Base-by-base conservation (phyloP, 2,329 filamentous ascomycete genomes). In the Neonectria punicea region DNA sequence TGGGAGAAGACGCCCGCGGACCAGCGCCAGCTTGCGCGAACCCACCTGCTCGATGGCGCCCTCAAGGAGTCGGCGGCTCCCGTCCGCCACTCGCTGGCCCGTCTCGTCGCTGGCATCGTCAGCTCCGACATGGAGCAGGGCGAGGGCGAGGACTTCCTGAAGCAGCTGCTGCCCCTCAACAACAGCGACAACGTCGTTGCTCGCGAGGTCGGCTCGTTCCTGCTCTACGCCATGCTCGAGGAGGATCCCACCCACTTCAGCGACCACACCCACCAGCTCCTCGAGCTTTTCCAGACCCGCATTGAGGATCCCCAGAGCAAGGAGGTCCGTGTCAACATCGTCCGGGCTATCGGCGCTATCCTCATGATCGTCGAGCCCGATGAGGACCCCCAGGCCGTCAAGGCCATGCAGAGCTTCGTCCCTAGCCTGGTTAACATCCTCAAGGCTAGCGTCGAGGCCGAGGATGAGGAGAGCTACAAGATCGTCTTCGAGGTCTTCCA, bases 401-500 rank as follows among this genome's bases (percentile, higher is more conserved):
- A 88, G 75, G 85, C 89, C 53, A 92, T 98, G 78, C 93, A 97
- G 80, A 85, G 87, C 69, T 89, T 96, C 61, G 87, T 98, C 65
- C 95, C 96, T 11, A 83, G 89, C 74, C 96, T 98, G 91, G 95
- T 98, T 65, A 88, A 90, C 68, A 93, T 98, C 11, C 86, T 98
- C 70, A 96, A 97, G 86, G 87, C 90, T 68, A 89, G 92, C 28
- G 92, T 98, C 63, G 88, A 93, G 73, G 87, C 87, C 62, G 87
- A 88, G 62, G 92, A 98, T 73, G 94, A 98, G 73, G 94, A 97
- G 77, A 91, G 92, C 78, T 90, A 92, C 73, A 93, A 95, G 85
- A 90, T 95, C 77, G 89, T 93, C 28, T 99, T 98, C 74, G 96
- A 98, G 78, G 94, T 97, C 71, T 97, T 98, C 87, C 96, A 98